These are phyloP conservation scores for Larix sibirica DNA, from an alignment of 83 land plant species.

Conservation along the genomic window DNA sequence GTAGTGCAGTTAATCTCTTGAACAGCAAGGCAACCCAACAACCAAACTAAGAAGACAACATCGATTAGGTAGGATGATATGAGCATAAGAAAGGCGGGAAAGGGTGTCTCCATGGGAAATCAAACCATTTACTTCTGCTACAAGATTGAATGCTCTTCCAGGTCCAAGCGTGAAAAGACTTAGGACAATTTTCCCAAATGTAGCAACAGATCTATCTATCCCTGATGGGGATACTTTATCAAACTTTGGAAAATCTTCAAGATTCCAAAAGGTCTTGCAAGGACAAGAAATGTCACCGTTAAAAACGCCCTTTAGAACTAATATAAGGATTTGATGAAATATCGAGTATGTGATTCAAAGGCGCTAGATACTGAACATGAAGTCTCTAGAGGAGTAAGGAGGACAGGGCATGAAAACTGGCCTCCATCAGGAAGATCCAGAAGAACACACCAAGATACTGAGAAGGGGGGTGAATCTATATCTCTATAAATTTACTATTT, in stretches of 20 bases:
- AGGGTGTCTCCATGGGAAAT: constrained; percentile 96
- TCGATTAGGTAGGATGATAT: constrained; percentile 63
- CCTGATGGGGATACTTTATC: constrained; percentile 31
- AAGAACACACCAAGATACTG: constrained; percentile 7
- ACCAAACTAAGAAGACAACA: constrained; percentile 25
- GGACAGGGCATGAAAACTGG: constrained; percentile 16
- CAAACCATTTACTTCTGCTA: constrained; percentile 54
- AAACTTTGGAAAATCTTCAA: constrained; percentile 48
- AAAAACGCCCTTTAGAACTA: constrained; percentile 15
- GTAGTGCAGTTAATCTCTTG: constrained; percentile 20
- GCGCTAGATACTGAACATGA: neutral
- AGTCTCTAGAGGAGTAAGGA: constrained; percentile 7
- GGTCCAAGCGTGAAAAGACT: constrained; percentile 46
- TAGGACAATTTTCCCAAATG: constrained; percentile 28
- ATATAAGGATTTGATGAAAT: neutral
- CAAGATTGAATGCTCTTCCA: constrained; percentile 30
- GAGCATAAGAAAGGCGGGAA: constrained; percentile 65
- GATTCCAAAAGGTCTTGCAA: constrained; percentile 75
- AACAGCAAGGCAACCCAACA: neutral
- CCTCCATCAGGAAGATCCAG: constrained; percentile 19
- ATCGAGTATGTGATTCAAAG: neutral
- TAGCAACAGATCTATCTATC: constrained; percentile 20
- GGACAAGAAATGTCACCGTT: constrained; percentile 74
- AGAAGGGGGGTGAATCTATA: constrained; percentile 51
- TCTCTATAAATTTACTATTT: constrained; percentile 9